A percentile compares a stretch with the other conserved stretches of the same genome.
phyloP scores from a whole-genome alignment of 1,284 basidiomycete genomes.

The Psilocybe mexicana region DNA sequence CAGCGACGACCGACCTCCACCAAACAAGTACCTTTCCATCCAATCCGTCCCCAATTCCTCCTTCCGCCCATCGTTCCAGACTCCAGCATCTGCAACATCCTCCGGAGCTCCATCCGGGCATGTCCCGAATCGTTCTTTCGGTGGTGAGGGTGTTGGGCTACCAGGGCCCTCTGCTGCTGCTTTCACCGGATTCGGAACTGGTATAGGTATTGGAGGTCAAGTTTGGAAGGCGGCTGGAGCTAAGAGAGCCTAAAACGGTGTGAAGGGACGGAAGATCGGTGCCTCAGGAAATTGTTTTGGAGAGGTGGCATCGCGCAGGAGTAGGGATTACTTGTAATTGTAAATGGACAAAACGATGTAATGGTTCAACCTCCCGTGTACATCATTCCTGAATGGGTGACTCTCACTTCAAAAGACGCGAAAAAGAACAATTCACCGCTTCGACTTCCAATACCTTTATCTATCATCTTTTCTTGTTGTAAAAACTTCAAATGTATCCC shows the following conservation, averaged over 20 bases:
- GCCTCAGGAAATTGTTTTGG: too few species aligned
- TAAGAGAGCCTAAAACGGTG: slow-evolving; percentile 13
- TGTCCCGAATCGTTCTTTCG: slow-evolving; percentile 16
- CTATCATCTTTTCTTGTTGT: too few species aligned
- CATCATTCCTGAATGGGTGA: too few species aligned
- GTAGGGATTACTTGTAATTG: background rate
- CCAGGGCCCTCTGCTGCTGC: slow-evolving; percentile 40
- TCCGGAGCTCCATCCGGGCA: slow-evolving; percentile 1
- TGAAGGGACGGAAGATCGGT: background rate
- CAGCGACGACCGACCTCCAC: slow-evolving; percentile 75
- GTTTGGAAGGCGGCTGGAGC: slow-evolving; percentile 18
- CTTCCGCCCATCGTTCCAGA: slow-evolving; percentile 61
- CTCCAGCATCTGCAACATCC: slow-evolving; percentile 11
- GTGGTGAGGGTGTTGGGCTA: slow-evolving; percentile 1
- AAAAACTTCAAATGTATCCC: too few species aligned
- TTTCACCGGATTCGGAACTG: slow-evolving; percentile 48
- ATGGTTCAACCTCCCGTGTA: too few species aligned
- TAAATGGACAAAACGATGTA: too few species aligned
- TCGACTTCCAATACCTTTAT: too few species aligned
- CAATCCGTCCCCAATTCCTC: slow-evolving; percentile 65
- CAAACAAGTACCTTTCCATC: slow-evolving; percentile 80
- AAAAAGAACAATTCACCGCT: too few species aligned
- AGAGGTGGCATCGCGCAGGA: too few species aligned
- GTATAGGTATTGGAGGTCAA: slow-evolving; percentile 40
- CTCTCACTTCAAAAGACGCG: too few species aligned